Evolutionary conservation across 192 early-diverging fungal genomes (phyloP), one percentile per base, ranked within the genome.

Genomic region (Rhizoclosmatium sp.): DNA sequence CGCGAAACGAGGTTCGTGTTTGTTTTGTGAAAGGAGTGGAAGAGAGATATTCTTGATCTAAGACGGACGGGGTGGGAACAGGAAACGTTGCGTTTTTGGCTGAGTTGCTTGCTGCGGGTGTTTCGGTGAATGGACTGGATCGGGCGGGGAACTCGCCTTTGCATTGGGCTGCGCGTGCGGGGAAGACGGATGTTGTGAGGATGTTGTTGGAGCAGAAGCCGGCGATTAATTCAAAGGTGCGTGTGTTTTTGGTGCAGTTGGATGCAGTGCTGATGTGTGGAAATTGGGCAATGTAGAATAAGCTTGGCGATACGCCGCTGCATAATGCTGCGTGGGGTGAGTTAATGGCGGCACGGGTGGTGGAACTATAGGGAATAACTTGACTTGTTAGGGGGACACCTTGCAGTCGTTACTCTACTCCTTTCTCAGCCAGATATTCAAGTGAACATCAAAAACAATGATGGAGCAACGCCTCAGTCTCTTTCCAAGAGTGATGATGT

Each of bases 301-400:
- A 89, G 75, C 73, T 89, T 16, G 88, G 88, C 0, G 88, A 89
- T 66, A 88, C 86, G 51, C 86, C 88, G 3, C 66, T 89, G 58
- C 88, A 89, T 78, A 69, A 83, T 23, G 86, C 85, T 2, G 84
- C 88, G 0, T 89, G 86, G 86, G 86, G 84, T 85, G 23, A 64
- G 76, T 39, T n/a, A 3, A 62, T 39, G 10, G 12, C 0, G n/a
- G 0, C 54, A 40, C 0, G 42, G 41, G 47, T 68, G 70, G 2
- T 21, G 41, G 2, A 31, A 45, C 19, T 58, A 1, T 16, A 46
- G 40, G 14, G 39, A 47, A 21, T 19, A 23, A 14, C 47, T 44
- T 77, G 42, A 78, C 31, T 0, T 41, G n/a, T 10, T 45, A 86
- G 82, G 83, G 9, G 88, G 83, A 1, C 83, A 83, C 56, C 41